These are phyloP conservation scores for Seminavis robusta DNA, from an alignment of 108 stramenopile genomes.

Conservation along the genomic window DNA sequence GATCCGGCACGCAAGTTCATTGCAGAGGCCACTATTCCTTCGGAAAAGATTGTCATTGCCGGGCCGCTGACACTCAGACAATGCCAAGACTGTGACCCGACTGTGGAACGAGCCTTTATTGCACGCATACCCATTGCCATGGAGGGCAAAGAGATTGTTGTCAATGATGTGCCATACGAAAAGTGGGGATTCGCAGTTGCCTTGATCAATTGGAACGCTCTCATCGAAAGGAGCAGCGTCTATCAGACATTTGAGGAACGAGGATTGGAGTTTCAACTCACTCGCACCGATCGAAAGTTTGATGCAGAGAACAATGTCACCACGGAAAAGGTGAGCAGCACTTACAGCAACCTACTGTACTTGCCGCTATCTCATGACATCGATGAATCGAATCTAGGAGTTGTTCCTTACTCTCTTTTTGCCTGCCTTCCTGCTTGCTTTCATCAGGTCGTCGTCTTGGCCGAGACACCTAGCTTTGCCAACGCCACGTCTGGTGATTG, in stretches of 20 bases:
- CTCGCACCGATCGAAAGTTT: slow-evolving; percentile 28
- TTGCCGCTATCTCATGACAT: not conserved
- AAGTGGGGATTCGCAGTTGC: slow-evolving; percentile 49
- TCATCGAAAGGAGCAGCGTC: slow-evolving; percentile 29
- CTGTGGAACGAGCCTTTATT: slow-evolving; percentile 35
- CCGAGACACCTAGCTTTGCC: not conserved
- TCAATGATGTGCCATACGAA: slow-evolving; percentile 31
- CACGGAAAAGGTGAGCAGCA: not conserved
- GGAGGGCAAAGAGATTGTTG: slow-evolving; percentile 23
- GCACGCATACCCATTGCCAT: slow-evolving; percentile 40
- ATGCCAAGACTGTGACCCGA: slow-evolving; percentile 19
- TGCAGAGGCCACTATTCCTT: slow-evolving; percentile 21
- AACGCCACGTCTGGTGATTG: too few species aligned
- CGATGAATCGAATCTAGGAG: slow-evolving; percentile 4
- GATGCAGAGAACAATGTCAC: slow-evolving; percentile 5
- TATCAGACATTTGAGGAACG: slow-evolving; percentile 25
- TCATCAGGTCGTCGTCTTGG: not conserved
- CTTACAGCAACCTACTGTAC: not conserved
- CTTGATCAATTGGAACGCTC: slow-evolving; percentile 30
- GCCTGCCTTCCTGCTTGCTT: too few species aligned
- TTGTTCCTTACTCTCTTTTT: slow-evolving; percentile 5
- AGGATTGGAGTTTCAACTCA: slow-evolving; percentile 47
- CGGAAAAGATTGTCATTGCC: slow-evolving; percentile 39
- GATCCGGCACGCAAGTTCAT: slow-evolving; percentile 14
- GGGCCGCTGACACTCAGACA: slow-evolving; percentile 44